Evolutionary conservation across 2,329 filamentous ascomycete genomes (phyloP).

Genomic region (Epicoccum nigrum): DNA sequence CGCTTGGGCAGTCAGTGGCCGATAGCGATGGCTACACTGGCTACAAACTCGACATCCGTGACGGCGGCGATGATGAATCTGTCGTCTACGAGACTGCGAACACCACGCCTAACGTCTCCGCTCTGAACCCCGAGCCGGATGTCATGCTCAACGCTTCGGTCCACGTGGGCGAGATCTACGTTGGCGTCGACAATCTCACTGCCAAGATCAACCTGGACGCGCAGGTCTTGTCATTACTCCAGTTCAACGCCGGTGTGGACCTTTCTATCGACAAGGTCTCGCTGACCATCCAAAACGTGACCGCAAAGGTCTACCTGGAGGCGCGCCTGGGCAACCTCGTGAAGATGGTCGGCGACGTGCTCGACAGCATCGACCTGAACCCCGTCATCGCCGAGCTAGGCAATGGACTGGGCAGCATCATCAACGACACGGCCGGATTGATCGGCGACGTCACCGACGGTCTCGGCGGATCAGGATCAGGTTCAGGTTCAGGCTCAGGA

Average conservation of each 20-base stretch:
- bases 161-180: constrained; percentile 63
- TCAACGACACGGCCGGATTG: constrained; percentile 48
- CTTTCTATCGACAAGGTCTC: constrained; percentile 63
- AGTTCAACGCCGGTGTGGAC: constrained; percentile 67
- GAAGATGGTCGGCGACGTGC: constrained; percentile 63
- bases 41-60: constrained; percentile 57
- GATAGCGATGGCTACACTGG: constrained; percentile 60
- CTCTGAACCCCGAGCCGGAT: constrained; percentile 58
- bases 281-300: constrained; percentile 64
- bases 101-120: constrained; percentile 51
- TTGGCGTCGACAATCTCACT: constrained; percentile 65
- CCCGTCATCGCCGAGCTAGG: constrained; percentile 64
- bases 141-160: constrained; percentile 67
- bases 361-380: constrained; percentile 66
- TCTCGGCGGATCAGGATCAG: constrained; percentile 9
- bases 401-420: constrained; percentile 55
- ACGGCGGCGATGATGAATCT: constrained; percentile 58
- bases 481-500: too few species aligned
- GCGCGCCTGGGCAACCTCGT: constrained; percentile 66
- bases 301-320: constrained; percentile 64
- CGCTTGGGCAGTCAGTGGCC: constrained; percentile 38
- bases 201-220: constrained; percentile 67
- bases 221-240: constrained; percentile 63
- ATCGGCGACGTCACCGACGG: constrained; percentile 34
- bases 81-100: constrained; percentile 61